Evolutionary conservation across 2,329 filamentous ascomycete genomes (phyloP), one percentile per base, ranked within the genome.

Genomic region (Alternaria atra): DNA sequence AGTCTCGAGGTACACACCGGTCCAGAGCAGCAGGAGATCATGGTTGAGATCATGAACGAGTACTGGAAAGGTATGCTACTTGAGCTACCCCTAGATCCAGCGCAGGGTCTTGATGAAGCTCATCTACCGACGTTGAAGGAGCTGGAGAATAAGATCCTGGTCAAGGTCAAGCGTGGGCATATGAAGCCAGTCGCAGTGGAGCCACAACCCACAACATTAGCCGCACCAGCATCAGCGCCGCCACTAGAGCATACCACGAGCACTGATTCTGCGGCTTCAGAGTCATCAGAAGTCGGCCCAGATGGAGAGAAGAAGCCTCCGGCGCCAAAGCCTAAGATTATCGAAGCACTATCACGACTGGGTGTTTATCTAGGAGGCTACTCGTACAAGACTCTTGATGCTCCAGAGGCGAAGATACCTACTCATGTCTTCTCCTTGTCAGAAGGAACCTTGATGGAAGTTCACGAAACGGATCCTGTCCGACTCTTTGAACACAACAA

Each of bases 41-140:
- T 98, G 92, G 94, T 97, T 10, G 87, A 91, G 57, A 97, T 98
- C 65, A 97, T 99, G 91, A 89, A 89, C 66, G 89, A 97, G 68
- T 90, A 92, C 65, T 99, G 94, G 93, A 86, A 85, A 40, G 89
- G 87, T 0, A 81, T 91, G 70, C 83, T 98, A 6, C 83, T 97
- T 10, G 89, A 92, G 81, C 37, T 84, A 80, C 87, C 76, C 6
- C 61, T 74, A 7, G 73, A 76, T 47, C 69, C 77, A 10, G 60
- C 66, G 0, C 64, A 72, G 27, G 47, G 61, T 8, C 61, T 74
- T 83, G 88, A 82, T 8, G 69, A 77, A 5, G 85, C 94, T 27
- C 90, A 92, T 0, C 85, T 87, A 32, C 88, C 97, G 0, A 70
- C 75, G 0, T 64, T 83, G n/a, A 87, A 87, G 13, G 87, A 93